Base-by-base conservation (phyloP, 352 stramenopile species). In the Pythium pectinolyticum region DNA sequence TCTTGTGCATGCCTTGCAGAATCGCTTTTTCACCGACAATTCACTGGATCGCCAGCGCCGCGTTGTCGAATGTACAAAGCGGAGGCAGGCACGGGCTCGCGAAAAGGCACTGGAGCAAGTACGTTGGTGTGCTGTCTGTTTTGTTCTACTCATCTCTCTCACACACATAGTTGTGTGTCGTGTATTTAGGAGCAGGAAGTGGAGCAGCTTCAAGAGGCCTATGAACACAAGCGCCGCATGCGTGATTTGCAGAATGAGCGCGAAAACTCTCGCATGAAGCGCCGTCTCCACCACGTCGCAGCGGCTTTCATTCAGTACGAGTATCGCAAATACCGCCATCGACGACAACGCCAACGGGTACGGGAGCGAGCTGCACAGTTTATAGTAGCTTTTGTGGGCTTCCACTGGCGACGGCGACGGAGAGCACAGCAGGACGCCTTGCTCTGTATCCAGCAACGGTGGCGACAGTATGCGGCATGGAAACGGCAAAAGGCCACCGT, bases 1-100 rank as follows among this genome's bases (percentile, higher is more conserved):
- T 15, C 28, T 43, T 3, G 24, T 8, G 5, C 35, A 25, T 20
- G 25, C 15, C 14, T n/a, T 3, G 22, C 27, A 92, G 83, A 72
- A 92, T 50, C 79, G 83, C 28, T 92, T 92, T 58, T 92, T 82
- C 66, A 72, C 70, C 0, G 83, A 92, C 62, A 89, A 87, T 17
- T 92, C 83, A 9, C 79, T 92, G 11, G 68, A 73, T 22, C 67
- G 79, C 8, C 77, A 88, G 52, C 70, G 70, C 15, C 74, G 77
- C 1, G n/a, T 88, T 15, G 59, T 90, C 8, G 78, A 90, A 49
- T 80, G 67, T 30, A 79, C 80, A 9, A 84, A 82, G 46, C 74
- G 82, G 24, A 63, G 80, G 22, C 82, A 91, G 57, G 67, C 78
- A 9, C 66, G 69, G 19, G 77, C 82, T 6, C 64, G 67, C 11